Base-by-base conservation (phyloP, 208 protist genomes). In the Polymyxa betae region DNA sequence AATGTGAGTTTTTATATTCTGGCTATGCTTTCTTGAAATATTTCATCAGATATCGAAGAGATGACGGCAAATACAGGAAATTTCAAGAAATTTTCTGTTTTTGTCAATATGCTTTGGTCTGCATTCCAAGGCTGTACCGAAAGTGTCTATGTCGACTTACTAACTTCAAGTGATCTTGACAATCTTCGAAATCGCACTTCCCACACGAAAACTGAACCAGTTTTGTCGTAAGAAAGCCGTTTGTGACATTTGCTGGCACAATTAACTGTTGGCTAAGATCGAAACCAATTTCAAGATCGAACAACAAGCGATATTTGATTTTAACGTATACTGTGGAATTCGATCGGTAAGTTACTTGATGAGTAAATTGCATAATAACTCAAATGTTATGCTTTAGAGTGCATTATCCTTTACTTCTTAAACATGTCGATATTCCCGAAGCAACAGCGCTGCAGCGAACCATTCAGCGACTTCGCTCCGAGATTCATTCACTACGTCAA, bases 221-320 rank as follows among this genome's bases (percentile, higher is more conserved):
- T n/a, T n/a, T n/a, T n/a, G n/a, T n/a, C n/a, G n/a, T n/a, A n/a
- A n/a, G n/a, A n/a, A n/a, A n/a, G n/a, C n/a, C n/a, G n/a, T n/a
- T n/a, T n/a, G n/a, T n/a, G n/a, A n/a, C n/a, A n/a, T n/a, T n/a
- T n/a, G n/a, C n/a, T n/a, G n/a, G n/a, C n/a, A n/a, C n/a, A n/a
- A n/a, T n/a, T n/a, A n/a, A n/a, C n/a, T n/a, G n/a, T n/a, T n/a
- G n/a, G n/a, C n/a, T n/a, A n/a, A n/a, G n/a, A n/a, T n/a, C n/a
- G n/a, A n/a, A n/a, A n/a, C n/a, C n/a, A n/a, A n/a, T n/a, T n/a
- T n/a, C n/a, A n/a, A n/a, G n/a, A 40, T n/a, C 5, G 5, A 82
- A 82, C 72, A 82, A 82, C 72, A 82, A 82, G 40, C 72, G 72
- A 20, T 82, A 82, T 43, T n/a, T 82, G 5, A 82, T 82, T 43